Percentiles rank a stretch among this genome's conserved stretches.
Conservation (phyloP, 2,329 filamentous ascomycete genomes). For the Hymenoscyphus linearis region DNA sequence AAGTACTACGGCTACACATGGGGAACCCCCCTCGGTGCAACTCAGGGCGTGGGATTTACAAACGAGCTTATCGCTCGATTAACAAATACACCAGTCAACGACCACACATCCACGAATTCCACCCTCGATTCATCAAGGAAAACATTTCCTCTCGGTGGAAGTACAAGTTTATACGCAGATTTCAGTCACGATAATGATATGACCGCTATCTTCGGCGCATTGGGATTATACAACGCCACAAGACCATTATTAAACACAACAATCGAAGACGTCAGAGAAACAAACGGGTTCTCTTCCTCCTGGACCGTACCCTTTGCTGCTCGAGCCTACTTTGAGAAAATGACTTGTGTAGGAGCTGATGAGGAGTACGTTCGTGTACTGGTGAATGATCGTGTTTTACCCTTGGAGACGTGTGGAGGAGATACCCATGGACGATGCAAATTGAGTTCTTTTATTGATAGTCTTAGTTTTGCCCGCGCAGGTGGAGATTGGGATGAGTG, state of each 20-base stretch:
- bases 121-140: constrained; percentile 60
- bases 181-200: constrained; percentile 92
- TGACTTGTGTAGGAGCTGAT: constrained; percentile 54
- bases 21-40: constrained; percentile 73
- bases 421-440: constrained; percentile 68
- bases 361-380: constrained; percentile 74
- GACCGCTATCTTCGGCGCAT: constrained; percentile 66
- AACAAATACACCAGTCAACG: constrained; percentile 61
- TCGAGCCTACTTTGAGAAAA: constrained; percentile 82
- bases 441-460: constrained; percentile 65
- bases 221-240: constrained; percentile 72
- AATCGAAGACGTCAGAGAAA: constrained; percentile 45
- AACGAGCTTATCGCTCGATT: constrained; percentile 84
- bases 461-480: constrained; percentile 64
- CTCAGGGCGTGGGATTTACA: constrained; percentile 80
- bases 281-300: constrained; percentile 65
- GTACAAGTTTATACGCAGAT: constrained; percentile 69
- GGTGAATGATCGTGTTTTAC: constrained; percentile 77
- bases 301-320: constrained; percentile 81
- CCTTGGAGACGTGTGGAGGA: constrained; percentile 62
- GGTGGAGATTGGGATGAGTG: constrained; percentile 73
- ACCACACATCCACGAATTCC: constrained; percentile 70
- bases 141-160: constrained; percentile 66
- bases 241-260: constrained; percentile 46
- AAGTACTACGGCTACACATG: constrained; percentile 81